phyloP scores from a whole-genome alignment of 2,329 filamentous ascomycete species.

The Acephala macrosclerotiorum region DNA sequence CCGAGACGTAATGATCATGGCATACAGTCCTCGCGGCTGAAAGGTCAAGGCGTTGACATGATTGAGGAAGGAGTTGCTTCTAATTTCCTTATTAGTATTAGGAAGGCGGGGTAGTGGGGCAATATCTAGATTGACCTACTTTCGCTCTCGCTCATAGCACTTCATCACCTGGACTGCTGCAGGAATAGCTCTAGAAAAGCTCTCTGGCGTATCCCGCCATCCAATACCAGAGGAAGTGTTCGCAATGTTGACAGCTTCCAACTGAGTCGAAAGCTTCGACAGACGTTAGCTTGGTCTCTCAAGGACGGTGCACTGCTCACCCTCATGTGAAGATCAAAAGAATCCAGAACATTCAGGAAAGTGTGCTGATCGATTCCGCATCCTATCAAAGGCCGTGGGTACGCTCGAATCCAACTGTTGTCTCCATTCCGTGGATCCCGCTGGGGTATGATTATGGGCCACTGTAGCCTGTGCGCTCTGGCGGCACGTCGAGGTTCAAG shows the following conservation, averaged over 20 bases:
- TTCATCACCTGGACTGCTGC: slow-evolving; percentile 49
- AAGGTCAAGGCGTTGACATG: slow-evolving; percentile 62
- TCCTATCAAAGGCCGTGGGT: slow-evolving; percentile 53
- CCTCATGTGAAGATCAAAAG: slow-evolving; percentile 20
- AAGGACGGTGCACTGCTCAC: neutral
- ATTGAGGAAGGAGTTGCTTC: slow-evolving; percentile 58
- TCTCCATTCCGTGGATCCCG: slow-evolving; percentile 52
- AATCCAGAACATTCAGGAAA: slow-evolving; percentile 48
- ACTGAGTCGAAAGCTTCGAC: slow-evolving; percentile 40
- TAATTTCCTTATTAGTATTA: slow-evolving; percentile 6
- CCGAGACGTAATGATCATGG: slow-evolving; percentile 60
- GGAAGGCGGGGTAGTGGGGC: neutral
- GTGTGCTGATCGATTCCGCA: slow-evolving; percentile 54
- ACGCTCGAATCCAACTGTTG: slow-evolving; percentile 58
- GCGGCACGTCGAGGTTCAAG: neutral
- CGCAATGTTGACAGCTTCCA: slow-evolving; percentile 51
- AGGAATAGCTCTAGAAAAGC: slow-evolving; percentile 52
- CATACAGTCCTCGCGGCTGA: slow-evolving; percentile 60
- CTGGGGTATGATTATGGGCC: slow-evolving; percentile 60
- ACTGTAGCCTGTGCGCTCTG: slow-evolving; percentile 36
- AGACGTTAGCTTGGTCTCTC: slow-evolving; percentile 17
- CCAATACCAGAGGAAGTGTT: slow-evolving; percentile 47
- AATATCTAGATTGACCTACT: neutral
- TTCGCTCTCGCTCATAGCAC: slow-evolving; percentile 34
- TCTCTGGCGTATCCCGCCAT: slow-evolving; percentile 49